Conservation (phyloP, 192 early-diverging fungal genomes). For the Coemansia sp. region DNA sequence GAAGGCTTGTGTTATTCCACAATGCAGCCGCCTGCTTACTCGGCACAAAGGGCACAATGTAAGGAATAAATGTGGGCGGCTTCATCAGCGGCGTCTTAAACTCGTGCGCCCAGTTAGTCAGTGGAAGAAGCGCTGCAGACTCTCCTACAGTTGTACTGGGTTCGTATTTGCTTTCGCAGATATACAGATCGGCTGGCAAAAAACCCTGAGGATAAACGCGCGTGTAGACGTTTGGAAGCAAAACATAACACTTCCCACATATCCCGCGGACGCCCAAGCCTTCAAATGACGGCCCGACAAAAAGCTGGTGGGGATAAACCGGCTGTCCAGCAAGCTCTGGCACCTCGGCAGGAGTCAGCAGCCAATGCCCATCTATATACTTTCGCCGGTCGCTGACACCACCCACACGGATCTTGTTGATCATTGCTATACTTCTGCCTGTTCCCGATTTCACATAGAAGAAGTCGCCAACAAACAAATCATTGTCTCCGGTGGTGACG, state of each 20-base stretch:
- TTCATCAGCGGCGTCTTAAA: constrained; percentile 51
- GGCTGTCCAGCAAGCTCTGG: constrained; percentile 46
- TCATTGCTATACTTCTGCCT: constrained; percentile 44
- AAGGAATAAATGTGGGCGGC: constrained; percentile 44
- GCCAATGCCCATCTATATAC: constrained; percentile 53
- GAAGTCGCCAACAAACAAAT: constrained; percentile 52
- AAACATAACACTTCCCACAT: constrained; percentile 45
- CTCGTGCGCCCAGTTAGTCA: constrained; percentile 50
- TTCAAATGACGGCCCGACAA: constrained; percentile 43
- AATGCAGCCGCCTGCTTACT: constrained; percentile 27
- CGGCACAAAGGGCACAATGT: constrained; percentile 37
- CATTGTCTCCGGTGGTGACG: constrained; percentile 38
- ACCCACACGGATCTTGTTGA: constrained; percentile 40
- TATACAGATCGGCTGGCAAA: constrained; percentile 37
- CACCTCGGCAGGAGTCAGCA: constrained; percentile 49
- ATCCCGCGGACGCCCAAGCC: constrained; percentile 44
- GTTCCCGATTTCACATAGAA: constrained; percentile 35
- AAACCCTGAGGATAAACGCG: constrained; percentile 52
- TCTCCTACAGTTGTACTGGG: constrained; percentile 7
- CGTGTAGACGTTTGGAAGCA: constrained; percentile 44
- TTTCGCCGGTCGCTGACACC: constrained; percentile 46
- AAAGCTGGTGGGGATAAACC: constrained; percentile 53
- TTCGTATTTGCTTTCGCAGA: constrained; percentile 48
- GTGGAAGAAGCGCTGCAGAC: constrained; percentile 24
- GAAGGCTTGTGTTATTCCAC: constrained; percentile 36